Base-by-base conservation (phyloP, 768 basidiomycete genomes). In the Strobilomyces confusus region DNA sequence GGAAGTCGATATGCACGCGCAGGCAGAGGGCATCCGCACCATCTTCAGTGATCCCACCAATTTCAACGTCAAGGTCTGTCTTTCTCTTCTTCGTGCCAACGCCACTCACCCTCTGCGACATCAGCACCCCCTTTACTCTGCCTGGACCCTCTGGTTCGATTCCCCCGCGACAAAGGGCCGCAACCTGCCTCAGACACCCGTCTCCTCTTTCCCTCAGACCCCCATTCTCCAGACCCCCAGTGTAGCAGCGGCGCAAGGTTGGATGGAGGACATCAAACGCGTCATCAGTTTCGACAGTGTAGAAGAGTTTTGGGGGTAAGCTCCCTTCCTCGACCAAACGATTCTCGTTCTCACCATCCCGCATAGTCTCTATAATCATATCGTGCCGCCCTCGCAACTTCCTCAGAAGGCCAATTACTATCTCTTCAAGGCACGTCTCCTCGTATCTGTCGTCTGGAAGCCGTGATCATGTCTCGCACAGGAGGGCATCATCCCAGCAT, bases 401-500 rank as follows among this genome's bases (percentile, higher is more conserved):
- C 92, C 93, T 36, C 86, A 86, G 71, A 98, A 97, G 75, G 92
- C 94, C n/a, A 98, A 98, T 69, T 99, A 99, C 72, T 99, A 98
- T 75, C 78, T 99, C 58, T 98, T 99, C 85, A 98, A 97, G 80
- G 92, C 86, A 48, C 44, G 82, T 72, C 20, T 32, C 12, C 9
- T 17, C 11, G 22, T 37, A 11, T 14, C 13, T 26, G 34, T 20
- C 48, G 15, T 46, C 34, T 37, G 36, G 37, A 49, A 46, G 19
- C 26, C 22, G 22, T 58, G 49, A 29, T 54, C 54, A 57, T 52
- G 22, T 32, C 42, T 12, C 17, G 33, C 51, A 44, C 63, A 95
- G 92, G 93, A 93, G 63, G 90, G 87, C 25, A 97, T 98, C 59
- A 95, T 95, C 59, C 94, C 94, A 8, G 95, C 95, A 48, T 97